Conservation (phyloP, 1,284 basidiomycete species). For the Chiua sp. region DNA sequence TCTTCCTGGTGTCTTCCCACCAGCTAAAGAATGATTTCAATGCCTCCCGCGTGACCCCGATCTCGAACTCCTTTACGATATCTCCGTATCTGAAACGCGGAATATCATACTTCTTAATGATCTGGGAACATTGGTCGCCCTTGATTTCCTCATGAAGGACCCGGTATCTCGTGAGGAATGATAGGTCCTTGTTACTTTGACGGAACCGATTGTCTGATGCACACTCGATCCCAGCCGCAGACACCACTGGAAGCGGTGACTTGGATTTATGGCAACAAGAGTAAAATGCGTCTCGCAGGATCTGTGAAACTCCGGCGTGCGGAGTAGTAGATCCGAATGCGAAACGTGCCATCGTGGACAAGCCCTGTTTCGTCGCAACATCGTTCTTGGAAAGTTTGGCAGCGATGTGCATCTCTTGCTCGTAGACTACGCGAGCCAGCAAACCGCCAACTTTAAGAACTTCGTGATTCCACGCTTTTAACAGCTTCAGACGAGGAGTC, state of each 20-base stretch:
- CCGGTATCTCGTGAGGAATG: slow-evolving; percentile 17
- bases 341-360: slow-evolving; percentile 89
- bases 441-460: slow-evolving; percentile 83
- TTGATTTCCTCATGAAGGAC: slow-evolving; percentile 45
- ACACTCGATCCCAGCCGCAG: slow-evolving; percentile 69
- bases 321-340: slow-evolving; percentile 86
- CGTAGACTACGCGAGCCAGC: slow-evolving; percentile 85
- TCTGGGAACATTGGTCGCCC: slow-evolving; percentile 53
- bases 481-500: background rate
- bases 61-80: slow-evolving; percentile 79
- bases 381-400: slow-evolving; percentile 40
- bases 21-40: slow-evolving; percentile 85
- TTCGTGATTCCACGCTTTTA: slow-evolving; percentile 85
- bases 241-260: slow-evolving; percentile 47
- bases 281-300: slow-evolving; percentile 87
- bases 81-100: slow-evolving; percentile 81
- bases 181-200: background rate
- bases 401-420: slow-evolving; percentile 69
- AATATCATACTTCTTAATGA: slow-evolving; percentile 54
- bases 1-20: slow-evolving; percentile 64
- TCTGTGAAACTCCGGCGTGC: slow-evolving; percentile 73
- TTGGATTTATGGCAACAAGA: slow-evolving; percentile 47
- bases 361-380: slow-evolving; percentile 57
- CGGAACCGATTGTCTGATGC: slow-evolving; percentile 1
- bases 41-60: slow-evolving; percentile 75